A percentile compares a stretch with the other conserved stretches of the same genome.
These are phyloP conservation scores for Cladosporium phlei DNA, from an alignment of 2,329 filamentous ascomycete genomes.

Conservation along the genomic window DNA sequence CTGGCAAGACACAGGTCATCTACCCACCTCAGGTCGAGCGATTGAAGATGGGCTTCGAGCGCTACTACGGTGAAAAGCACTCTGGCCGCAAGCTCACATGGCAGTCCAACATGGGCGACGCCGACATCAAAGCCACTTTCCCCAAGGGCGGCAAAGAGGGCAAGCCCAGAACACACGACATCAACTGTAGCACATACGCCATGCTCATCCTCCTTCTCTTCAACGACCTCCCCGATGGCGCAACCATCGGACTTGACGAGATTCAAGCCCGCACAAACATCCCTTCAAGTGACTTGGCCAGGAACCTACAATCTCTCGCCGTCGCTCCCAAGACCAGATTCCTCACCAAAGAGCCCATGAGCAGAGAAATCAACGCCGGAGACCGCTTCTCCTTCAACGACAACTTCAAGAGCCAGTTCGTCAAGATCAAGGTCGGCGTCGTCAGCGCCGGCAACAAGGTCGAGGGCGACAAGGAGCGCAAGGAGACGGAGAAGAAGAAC, in stretches of 20 bases:
- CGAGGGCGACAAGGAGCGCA: slow-evolving; percentile 64
- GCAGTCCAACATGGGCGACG: slow-evolving; percentile 71
- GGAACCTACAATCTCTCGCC: slow-evolving; percentile 75
- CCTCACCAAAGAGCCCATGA: slow-evolving; percentile 72
- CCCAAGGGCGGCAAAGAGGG: slow-evolving; percentile 68
- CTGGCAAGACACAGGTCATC: slow-evolving; percentile 51
- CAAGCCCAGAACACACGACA: slow-evolving; percentile 72
- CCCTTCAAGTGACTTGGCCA: slow-evolving; percentile 64
- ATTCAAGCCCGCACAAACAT: slow-evolving; percentile 82
- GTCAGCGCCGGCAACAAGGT: slow-evolving; percentile 78
- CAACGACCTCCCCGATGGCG: slow-evolving; percentile 62
- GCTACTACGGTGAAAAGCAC: slow-evolving; percentile 81
- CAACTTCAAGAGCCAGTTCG: slow-evolving; percentile 72
- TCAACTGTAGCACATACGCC: slow-evolving; percentile 87
- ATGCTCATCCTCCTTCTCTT: slow-evolving; percentile 89
- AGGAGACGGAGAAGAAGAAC: slow-evolving; percentile 70
- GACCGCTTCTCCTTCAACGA: slow-evolving; percentile 82
- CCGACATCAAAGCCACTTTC: slow-evolving; percentile 78
- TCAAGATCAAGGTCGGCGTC: slow-evolving; percentile 85
- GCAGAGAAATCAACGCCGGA: slow-evolving; percentile 68
- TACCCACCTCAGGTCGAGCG: slow-evolving; percentile 71
- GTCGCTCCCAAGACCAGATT: slow-evolving; percentile 80
- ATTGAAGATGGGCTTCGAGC: slow-evolving; percentile 78
- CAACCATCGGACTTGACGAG: slow-evolving; percentile 60
- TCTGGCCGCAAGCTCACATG: slow-evolving; percentile 86